phyloP scores from a whole-genome alignment of 2,329 filamentous ascomycete species.

The Nemania diffusa region DNA sequence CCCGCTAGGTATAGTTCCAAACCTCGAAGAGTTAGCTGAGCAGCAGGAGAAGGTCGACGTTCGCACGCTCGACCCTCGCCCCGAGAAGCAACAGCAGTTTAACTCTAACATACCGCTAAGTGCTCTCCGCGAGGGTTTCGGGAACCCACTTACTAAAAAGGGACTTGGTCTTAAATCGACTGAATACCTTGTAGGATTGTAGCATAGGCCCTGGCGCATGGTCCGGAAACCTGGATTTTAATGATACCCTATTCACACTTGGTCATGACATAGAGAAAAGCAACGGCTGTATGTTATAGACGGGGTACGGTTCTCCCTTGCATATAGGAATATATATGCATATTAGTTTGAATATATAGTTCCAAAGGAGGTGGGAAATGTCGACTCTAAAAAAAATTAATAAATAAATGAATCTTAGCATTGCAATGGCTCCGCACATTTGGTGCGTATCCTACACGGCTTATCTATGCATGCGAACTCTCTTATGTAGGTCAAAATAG shows the following conservation, averaged over 20 bases:
- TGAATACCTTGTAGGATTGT: slow-evolving; percentile 11
- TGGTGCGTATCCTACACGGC: no score
- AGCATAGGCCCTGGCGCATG: slow-evolving; percentile 16
- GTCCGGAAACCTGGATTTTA: slow-evolving; percentile 5
- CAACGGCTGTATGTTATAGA: not conserved
- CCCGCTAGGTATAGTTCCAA: not conserved
- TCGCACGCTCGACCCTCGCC: not conserved
- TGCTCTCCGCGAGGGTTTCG: not conserved
- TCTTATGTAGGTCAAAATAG: no score
- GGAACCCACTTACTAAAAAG: slow-evolving; percentile 8
- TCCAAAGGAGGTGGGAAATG: no score
- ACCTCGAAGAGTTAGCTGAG: slow-evolving; percentile 18
- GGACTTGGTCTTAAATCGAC: slow-evolving; percentile 6
- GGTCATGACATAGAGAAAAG: not conserved
- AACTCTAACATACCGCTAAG: not conserved
- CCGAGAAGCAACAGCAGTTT: not conserved
- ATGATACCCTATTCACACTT: slow-evolving; percentile 24
- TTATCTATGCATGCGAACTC: no score
- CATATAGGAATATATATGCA: not conserved
- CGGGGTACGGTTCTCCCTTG: not conserved
- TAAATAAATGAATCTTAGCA: no score
- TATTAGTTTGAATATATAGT: not conserved
- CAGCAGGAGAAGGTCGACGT: not conserved
- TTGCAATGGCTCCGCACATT: no score
- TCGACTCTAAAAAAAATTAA: no score